Conservation (phyloP, 805 yeast species). For the Sugiyamaella boreocaroliniensis region DNA sequence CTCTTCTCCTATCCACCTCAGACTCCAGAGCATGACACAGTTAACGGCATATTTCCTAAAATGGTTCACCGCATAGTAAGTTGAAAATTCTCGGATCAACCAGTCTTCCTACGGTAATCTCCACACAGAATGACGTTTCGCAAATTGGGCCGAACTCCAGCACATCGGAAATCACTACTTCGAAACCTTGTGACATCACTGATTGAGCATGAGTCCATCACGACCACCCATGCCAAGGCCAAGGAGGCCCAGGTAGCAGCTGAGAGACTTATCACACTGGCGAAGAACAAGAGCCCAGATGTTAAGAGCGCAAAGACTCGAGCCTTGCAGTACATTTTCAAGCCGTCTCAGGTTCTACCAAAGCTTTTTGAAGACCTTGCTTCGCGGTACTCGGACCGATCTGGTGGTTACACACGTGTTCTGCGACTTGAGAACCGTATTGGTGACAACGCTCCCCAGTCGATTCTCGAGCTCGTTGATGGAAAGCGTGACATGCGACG, state of each 20-base stretch:
- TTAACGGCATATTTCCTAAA: too few species aligned
- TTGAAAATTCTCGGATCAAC: too few species aligned
- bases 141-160: slow-evolving; percentile 36
- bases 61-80: too few species aligned
- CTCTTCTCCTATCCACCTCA: too few species aligned
- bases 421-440: slow-evolving; percentile 75
- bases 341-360: slow-evolving; percentile 47
- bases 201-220: slow-evolving; percentile 61
- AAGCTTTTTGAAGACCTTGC: slow-evolving; percentile 61
- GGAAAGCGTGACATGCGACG: slow-evolving; percentile 62
- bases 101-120: too few species aligned
- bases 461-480: slow-evolving; percentile 81
- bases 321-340: slow-evolving; percentile 40
- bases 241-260: slow-evolving; percentile 58
- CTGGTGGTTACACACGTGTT: slow-evolving; percentile 82
- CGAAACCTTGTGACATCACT: slow-evolving; percentile 62
- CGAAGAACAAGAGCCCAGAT: slow-evolving; percentile 36
- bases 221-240: slow-evolving; percentile 71
- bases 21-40: too few species aligned
- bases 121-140: slow-evolving; percentile 23
- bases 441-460: slow-evolving; percentile 87
- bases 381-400: slow-evolving; percentile 54
- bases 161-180: slow-evolving; percentile 50
- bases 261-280: slow-evolving; percentile 56
- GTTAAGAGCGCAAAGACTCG: slow-evolving; percentile 19